Conservation (phyloP, 345 rosid species). For the Conringia planisiliqua region DNA sequence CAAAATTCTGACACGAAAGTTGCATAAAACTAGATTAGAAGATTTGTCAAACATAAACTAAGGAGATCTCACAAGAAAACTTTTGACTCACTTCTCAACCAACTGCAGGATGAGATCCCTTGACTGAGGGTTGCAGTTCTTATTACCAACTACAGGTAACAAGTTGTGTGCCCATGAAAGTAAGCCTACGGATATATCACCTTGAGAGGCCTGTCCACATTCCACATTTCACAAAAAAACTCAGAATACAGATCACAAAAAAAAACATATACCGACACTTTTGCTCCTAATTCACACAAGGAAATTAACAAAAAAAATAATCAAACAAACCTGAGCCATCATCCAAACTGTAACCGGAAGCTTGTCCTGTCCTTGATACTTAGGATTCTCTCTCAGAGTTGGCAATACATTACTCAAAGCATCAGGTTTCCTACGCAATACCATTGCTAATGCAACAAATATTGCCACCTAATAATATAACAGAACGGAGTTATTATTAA, state of each 20-base stretch:
- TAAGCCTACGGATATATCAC: slow-evolving; percentile 67
- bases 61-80: not conserved
- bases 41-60: not conserved
- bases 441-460: slow-evolving; percentile 72
- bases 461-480: slow-evolving; percentile 45
- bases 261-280: not conserved
- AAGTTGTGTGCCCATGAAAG: slow-evolving; percentile 61
- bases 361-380: slow-evolving; percentile 81
- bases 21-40: not conserved
- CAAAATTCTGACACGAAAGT: slow-evolving; percentile 44
- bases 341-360: slow-evolving; percentile 66
- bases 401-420: slow-evolving; percentile 52
- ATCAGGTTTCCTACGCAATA: slow-evolving; percentile 74
- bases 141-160: slow-evolving; percentile 44
- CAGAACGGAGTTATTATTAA: not conserved
- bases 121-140: slow-evolving; percentile 65
- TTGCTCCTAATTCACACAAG: not conserved
- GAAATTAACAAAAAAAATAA: not conserved
- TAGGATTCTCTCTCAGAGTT: slow-evolving; percentile 50
- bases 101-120: slow-evolving; percentile 73
- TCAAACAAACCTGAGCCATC: slow-evolving; percentile 57
- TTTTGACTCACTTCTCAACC: slow-evolving; percentile 39
- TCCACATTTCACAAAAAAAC: not conserved
- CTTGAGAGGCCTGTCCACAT: slow-evolving; percentile 54
- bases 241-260: slow-evolving; percentile 5